These are phyloP conservation scores for Leccinum subtestaceum DNA, from an alignment of 768 basidiomycete species.

Conservation along the genomic window DNA sequence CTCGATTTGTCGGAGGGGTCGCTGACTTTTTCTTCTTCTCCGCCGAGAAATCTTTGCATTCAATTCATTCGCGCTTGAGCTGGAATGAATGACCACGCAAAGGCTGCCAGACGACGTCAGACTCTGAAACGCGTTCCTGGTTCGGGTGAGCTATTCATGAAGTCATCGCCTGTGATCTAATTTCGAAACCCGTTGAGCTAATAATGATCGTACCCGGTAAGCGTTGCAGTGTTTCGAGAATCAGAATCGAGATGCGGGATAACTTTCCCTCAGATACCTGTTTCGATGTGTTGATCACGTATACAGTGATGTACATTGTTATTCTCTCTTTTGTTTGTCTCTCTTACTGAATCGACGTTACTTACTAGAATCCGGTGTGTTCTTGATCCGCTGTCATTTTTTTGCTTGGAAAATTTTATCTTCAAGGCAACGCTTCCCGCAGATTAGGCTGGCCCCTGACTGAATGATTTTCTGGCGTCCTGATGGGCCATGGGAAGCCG, in stretches of 20 bases:
- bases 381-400: constrained; percentile 10
- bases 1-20: neutral
- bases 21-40: constrained; percentile 1
- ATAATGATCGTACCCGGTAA: neutral
- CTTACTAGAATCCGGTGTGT: neutral
- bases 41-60: neutral
- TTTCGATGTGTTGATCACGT: constrained; percentile 4
- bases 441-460: constrained; percentile 9
- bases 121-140: constrained; percentile 5
- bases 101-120: neutral
- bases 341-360: constrained; percentile 7
- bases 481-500: neutral
- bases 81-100: neutral
- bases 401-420: neutral
- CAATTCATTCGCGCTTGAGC: neutral
- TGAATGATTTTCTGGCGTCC: constrained; percentile 1
- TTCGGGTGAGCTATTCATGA: neutral
- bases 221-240: neutral
- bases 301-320: constrained; percentile 1
- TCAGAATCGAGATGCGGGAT: neutral
- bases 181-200: neutral
- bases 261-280: neutral
- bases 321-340: neutral
- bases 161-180: neutral
- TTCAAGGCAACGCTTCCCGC: constrained; percentile 1